Conservation (phyloP, 768 basidiomycete genomes). For the Trametes cinnabarina region DNA sequence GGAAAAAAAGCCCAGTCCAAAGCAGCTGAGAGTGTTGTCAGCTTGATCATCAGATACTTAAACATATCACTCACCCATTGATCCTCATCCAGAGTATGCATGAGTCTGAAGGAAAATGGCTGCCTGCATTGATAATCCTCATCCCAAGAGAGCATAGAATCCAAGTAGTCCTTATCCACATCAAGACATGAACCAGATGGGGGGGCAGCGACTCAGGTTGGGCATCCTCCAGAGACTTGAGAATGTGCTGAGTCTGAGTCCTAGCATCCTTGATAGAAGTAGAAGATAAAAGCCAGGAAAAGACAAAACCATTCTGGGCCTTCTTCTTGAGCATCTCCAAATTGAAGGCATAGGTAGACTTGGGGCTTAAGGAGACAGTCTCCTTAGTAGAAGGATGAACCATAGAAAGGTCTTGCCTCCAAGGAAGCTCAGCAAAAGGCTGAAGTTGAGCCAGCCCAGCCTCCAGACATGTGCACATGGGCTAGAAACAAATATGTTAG, state of each 20-base stretch:
- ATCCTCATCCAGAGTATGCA: not conserved
- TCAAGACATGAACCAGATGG: not conserved
- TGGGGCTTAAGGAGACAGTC: not conserved
- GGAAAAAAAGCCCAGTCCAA: not conserved
- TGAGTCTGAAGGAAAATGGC: not conserved
- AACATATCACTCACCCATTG: not conserved
- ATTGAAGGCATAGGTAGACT: not conserved
- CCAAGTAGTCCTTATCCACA: not conserved
- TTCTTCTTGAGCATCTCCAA: not conserved
- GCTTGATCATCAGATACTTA: not conserved
- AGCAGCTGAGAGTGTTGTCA: not conserved
- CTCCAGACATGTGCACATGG: not conserved
- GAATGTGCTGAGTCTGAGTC: not conserved
- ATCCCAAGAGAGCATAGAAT: not conserved
- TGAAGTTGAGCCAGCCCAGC: not conserved
- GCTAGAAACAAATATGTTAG: not conserved
- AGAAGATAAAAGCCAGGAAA: not conserved
- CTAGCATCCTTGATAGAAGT: not conserved
- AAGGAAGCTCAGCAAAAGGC: not conserved
- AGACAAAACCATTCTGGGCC: not conserved
- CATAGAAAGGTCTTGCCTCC: not conserved
- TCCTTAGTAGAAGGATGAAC: not conserved
- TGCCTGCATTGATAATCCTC: not conserved
- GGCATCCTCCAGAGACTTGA: not conserved
- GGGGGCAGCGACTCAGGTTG: not conserved